Base-by-base conservation (phyloP, 1,284 basidiomycete genomes). In the Trichosporon faecale region DNA sequence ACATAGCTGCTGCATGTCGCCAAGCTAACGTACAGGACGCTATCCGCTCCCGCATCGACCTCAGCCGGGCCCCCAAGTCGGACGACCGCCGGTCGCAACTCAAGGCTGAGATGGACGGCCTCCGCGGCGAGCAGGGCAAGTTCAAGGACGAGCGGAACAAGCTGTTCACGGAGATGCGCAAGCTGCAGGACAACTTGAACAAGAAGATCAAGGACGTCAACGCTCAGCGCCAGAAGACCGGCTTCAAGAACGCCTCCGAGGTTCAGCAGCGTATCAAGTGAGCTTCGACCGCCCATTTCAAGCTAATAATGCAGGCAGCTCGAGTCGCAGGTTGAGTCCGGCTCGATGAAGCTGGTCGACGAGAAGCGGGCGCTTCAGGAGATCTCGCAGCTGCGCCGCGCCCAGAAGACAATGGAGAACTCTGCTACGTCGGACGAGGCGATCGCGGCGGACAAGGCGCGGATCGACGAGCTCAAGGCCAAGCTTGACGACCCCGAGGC, bases 141-240 rank as follows among this genome's bases (percentile, higher is more conserved):
- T 89, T 86, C 85, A 98, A 98, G 86, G 84, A 75, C 12, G 81
- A 83, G 72, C 87, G 95, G 71, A 85, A 86, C 35, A 94, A 93
- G 85, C 86, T 92, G 64, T 83, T 91, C 63, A 94, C 95, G 68
- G 91, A 97, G 84, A 85, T 98, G 73, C 93, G 93, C 80, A 78
- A 87, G 29, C 80, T 95, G 66, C 90, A 98, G 80, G 95, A 98
- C 18, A 85, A 82, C 60, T 87, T 96, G 66, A 86, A 89, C 78
- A 93, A 92, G 85, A 98, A 95, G 93, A 88, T 92, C 80, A 95
- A 96, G 84, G 94, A 95, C 77, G 86, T 98, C 72, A 91, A 98
- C 80, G 87, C 91, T 44, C 87, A 91, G 33, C 92, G 91, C 82
- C 85, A 87, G 67, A 98, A 97, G 85, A 87, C 88, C 0, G 86